Evolutionary conservation across 2,329 filamentous ascomycete genomes (phyloP), one percentile per base, ranked within the genome.

Genomic region (Thielaviopsis musarum): DNA sequence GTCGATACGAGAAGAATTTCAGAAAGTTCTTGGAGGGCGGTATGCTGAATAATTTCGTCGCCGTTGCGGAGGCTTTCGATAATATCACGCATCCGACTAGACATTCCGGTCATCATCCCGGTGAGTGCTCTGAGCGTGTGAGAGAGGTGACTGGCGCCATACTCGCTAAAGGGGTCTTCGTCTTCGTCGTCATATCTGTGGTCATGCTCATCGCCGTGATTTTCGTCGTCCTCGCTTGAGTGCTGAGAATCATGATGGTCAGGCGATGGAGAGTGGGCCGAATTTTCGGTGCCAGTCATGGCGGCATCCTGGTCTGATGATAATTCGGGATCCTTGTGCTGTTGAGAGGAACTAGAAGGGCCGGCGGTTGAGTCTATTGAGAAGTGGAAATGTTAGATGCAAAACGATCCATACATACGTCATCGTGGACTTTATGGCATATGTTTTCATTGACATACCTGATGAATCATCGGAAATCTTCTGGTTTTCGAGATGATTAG

Each of bases 1-100:
- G 93, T 97, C 12, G 91, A 95, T 45, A 98, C 88, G 30, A 98
- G 77, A 5, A 98, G 76, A 58, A 97, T 84, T 70, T 98, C 91
- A 0, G 91, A 95, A 6, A 98, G 77, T 65, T 97, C 91, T 70
- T 95, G 88, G 30, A 98, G 75, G 28, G 91, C 93, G 67, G 96
- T 90, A 65, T 95, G 77, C 73, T 98, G 94, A 48, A 93, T 74
- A 0, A 90, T 91, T 64, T 96, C 89, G 54, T 91, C 88, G 68
- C 91, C 91, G 66, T 87, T 83, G 64, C 85, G 84, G 61, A 98
- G 74, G 65, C 84, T 88, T 70, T 73, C 77, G 62, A 91, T 73
- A 57, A 91, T 85, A 61, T 89, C 87, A 59, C 91, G 82, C 56
- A 98, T 76, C 64, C 90, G 83, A 48, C 83, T 79, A 22, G 88